Evolutionary conservation across 805 yeast species (phyloP).

Genomic region (Starmerella geochares): DNA sequence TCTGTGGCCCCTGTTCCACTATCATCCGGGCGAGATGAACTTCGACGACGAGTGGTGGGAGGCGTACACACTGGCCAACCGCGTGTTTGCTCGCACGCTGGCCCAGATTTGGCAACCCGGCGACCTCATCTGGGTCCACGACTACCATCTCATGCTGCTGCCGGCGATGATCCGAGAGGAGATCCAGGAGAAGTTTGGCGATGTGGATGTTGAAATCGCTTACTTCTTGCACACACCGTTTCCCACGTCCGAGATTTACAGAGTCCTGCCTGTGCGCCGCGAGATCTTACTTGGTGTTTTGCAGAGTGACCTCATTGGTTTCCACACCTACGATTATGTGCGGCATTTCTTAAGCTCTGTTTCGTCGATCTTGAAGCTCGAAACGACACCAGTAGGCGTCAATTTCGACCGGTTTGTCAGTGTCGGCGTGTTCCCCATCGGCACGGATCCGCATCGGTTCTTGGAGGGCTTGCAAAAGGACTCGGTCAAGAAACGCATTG

Average conservation of each 20-base stretch:
- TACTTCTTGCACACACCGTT: constrained; percentile 96
- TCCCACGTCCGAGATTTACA: constrained; percentile 92
- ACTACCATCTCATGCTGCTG: constrained; percentile 88
- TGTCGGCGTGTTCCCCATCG: constrained; percentile 98
- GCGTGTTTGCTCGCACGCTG: constrained; percentile 65
- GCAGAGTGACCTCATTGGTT: constrained; percentile 89
- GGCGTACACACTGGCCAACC: constrained; percentile 89
- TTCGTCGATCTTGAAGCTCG: constrained; percentile 67
- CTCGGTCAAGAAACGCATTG: constrained; percentile 55
- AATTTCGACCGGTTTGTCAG: constrained; percentile 67
- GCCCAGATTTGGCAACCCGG: constrained; percentile 61
- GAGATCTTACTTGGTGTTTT: constrained; percentile 86
- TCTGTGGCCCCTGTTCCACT: constrained; percentile 95
- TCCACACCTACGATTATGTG: constrained; percentile 98
- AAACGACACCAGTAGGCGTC: constrained; percentile 85
- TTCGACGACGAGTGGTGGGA: constrained; percentile 98
- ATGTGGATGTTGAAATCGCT: constrained; percentile 63
- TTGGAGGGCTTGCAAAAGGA: constrained; percentile 60
- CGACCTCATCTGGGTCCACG: constrained; percentile 96
- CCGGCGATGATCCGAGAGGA: constrained; percentile 75
- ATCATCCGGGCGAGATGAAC: constrained; percentile 98
- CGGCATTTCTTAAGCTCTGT: constrained; percentile 89
- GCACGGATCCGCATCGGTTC: constrained; percentile 90
- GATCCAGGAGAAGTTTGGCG: constrained; percentile 34
- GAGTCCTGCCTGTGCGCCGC: constrained; percentile 89